Conservation (phyloP, 2,329 filamentous ascomycete species). For the Talaromyces sp. region DNA sequence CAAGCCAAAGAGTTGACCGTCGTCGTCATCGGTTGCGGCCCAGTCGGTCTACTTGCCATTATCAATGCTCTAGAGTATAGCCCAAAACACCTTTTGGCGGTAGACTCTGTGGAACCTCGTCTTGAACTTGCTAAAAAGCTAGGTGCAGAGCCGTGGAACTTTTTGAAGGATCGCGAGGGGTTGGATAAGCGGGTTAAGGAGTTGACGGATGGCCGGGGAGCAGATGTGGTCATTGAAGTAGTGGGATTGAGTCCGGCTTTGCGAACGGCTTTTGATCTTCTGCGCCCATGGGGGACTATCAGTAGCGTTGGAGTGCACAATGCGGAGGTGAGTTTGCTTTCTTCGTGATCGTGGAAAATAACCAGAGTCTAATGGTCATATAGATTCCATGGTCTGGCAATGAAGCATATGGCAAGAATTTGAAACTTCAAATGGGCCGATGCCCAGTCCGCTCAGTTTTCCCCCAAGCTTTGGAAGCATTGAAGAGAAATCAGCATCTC, state of each 20-base stretch:
- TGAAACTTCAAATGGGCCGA: constrained; percentile 70
- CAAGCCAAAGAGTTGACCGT: constrained; percentile 65
- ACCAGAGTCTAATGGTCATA: neutral
- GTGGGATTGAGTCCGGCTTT: constrained; percentile 68
- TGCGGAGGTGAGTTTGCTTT: constrained; percentile 53
- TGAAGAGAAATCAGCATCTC: constrained; percentile 64
- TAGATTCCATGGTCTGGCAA: constrained; percentile 65
- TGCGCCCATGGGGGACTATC: constrained; percentile 70
- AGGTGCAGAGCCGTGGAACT: constrained; percentile 81
- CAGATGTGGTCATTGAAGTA: constrained; percentile 79
- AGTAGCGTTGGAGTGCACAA: constrained; percentile 75
- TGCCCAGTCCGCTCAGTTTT: constrained; percentile 73
- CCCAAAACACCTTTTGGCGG: constrained; percentile 71
- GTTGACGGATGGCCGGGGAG: constrained; percentile 73
- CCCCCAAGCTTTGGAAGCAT: constrained; percentile 59
- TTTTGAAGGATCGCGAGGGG: constrained; percentile 61
- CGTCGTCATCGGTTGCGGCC: constrained; percentile 80
- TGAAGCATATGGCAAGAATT: constrained; percentile 65
- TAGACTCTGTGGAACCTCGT: constrained; percentile 73
- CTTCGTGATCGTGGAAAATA: neutral
- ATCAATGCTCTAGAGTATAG: constrained; percentile 71
- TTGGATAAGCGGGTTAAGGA: constrained; percentile 68
- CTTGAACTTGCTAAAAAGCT: constrained; percentile 69
- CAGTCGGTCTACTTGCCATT: constrained; percentile 79
- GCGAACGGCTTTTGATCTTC: constrained; percentile 65